Conservation (phyloP, 371 early-diverging fungal species). For the Apophysomyces trapeziformis region DNA sequence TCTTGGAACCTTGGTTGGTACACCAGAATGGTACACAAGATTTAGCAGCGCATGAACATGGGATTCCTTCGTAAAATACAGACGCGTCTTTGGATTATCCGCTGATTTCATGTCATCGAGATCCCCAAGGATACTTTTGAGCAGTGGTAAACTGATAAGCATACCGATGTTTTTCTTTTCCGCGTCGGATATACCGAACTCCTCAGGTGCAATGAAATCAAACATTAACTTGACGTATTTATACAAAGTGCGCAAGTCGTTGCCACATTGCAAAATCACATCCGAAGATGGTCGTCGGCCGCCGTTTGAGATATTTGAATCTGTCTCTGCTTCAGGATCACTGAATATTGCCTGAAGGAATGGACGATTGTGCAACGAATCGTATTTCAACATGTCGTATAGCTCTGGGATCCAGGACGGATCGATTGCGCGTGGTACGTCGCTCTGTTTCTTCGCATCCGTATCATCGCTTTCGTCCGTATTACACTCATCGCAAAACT, state of each 20-base stretch:
- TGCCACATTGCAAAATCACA: conserved; percentile 19
- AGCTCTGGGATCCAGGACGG: conserved; percentile 92
- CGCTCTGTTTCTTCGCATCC: conserved; percentile 29
- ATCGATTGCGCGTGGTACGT: conserved; percentile 33
- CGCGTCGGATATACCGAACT: conserved; percentile 84
- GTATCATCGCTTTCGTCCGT: conserved; percentile 41
- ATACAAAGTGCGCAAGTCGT: conserved; percentile 72
- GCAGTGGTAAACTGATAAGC: conserved; percentile 75
- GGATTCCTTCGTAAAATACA: conserved; percentile 90
- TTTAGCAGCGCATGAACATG: conserved; percentile 91
- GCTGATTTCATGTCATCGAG: conserved; percentile 64
- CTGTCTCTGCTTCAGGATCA: conserved; percentile 32
- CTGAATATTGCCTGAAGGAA: conserved; percentile 78
- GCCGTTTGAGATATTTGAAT: conserved; percentile 15
- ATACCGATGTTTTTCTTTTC: conserved; percentile 92
- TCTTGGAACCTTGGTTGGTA: conserved; percentile 74
- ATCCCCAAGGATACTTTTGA: conserved; percentile 80
- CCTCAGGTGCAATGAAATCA: conserved; percentile 92
- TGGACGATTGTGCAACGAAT: conserved; percentile 90
- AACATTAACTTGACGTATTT: conserved; percentile 82
- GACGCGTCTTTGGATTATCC: conserved; percentile 70
- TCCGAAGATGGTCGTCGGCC: conserved; percentile 2
- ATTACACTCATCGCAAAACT: conserved; percentile 77
- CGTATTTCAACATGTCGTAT: conserved; percentile 95
- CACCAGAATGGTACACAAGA: conserved; percentile 83